Base-by-base conservation (phyloP, 805 yeast species). In the Yarrowia alimentaria region DNA sequence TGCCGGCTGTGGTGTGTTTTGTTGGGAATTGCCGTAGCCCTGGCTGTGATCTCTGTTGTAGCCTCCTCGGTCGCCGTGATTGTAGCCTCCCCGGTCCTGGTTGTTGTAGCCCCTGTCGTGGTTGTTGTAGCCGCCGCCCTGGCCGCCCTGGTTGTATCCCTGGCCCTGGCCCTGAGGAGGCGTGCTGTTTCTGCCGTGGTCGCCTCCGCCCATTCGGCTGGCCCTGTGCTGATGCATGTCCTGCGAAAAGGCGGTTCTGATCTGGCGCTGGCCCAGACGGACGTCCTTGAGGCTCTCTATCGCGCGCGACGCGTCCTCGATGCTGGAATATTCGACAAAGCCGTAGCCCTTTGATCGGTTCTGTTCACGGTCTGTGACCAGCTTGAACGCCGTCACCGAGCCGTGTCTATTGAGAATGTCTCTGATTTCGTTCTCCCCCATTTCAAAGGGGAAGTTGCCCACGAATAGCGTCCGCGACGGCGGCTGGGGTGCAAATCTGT, bases 401-500 rank as follows among this genome's bases (percentile, higher is more conserved):
- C 60, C 63, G n/a, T 42, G 48, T 6, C 55, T 26, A 10, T 22
- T 37, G 6, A 54, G 53, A 18, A 57, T 43, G 30, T 56, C 58
- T n/a, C 47, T 43, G 3, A 60, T 55, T 22, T 60, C 60, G 2
- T 56, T 52, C 40, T 58, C 60, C 9, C 51, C 42, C 31, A 57
- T 48, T 18, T 60, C 63, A 52, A 47, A 60, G n/a, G 63, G 63
- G 31, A 60, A 57, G 30, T 60, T 60, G n/a, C 63, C 61, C 32
- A 60, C 53, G 35, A 55, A 60, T 1, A 60, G 55, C 16, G 53
- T 50, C 25, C 57, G 38, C 8, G 57, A 42, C 2, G 61, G 59
- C 33, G 54, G 52, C 22, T 52, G 51, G 6, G 51, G 51, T 19
- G 51, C 18, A 30, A 19, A 21, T 31, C 37, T 43, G 37, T 43